Evolutionary conservation across 805 yeast genomes (phyloP).

Genomic region (Ogataea nakhonphanomensis): DNA sequence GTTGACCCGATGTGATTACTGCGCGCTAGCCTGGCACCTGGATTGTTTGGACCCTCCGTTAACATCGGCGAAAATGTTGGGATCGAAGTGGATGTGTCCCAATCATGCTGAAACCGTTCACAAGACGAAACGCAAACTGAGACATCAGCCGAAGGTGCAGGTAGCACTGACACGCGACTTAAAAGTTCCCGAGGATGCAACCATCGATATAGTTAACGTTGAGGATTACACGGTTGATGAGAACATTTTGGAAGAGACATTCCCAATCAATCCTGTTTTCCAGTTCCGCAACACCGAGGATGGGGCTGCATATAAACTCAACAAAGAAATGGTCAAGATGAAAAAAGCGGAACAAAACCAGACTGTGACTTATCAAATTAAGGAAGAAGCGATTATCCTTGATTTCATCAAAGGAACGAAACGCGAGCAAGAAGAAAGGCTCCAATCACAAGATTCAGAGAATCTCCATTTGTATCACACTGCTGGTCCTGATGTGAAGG

Average conservation of each 20-base stretch:
- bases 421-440: conserved; percentile 31
- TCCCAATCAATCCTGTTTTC: conserved; percentile 37
- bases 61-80: conserved; percentile 66
- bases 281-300: conserved; percentile 31
- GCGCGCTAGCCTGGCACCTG: conserved; percentile 80
- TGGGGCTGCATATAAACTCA: conserved; percentile 31
- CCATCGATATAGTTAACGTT: conserved; percentile 50
- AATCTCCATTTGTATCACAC: conserved; percentile 32
- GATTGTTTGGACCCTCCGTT: conserved; percentile 82
- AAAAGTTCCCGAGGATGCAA: conserved; percentile 38
- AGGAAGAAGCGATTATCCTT: conserved; percentile 63
- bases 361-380: conserved; percentile 54
- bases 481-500: conserved; percentile 24
- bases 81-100: conserved; percentile 89
- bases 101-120: conserved; percentile 61
- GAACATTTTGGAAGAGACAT: conserved; percentile 21
- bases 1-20: conserved; percentile 76
- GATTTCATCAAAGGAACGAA: conserved; percentile 63
- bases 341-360: conserved; percentile 14
- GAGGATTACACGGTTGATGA: conserved; percentile 32
- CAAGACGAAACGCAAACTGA: conserved; percentile 47
- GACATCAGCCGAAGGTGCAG: conserved; percentile 50
- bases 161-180: conserved; percentile 52
- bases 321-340: conserved; percentile 25
- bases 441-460: conserved; percentile 32